Conservation (phyloP, 1,284 basidiomycete species). For the Leccinum holopus region DNA sequence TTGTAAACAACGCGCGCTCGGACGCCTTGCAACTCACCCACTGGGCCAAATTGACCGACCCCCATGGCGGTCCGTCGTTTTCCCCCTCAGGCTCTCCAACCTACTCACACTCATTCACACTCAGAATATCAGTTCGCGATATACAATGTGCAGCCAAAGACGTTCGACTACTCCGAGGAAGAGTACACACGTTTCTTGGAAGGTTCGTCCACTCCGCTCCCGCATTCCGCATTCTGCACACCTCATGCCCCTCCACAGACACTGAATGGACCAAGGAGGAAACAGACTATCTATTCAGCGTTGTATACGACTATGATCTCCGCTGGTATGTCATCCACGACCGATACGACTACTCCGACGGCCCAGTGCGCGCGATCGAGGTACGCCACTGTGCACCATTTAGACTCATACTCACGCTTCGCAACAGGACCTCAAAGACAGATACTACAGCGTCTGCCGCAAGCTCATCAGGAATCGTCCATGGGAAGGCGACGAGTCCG, state of each 20-base stretch:
- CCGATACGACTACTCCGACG: conserved; percentile 75
- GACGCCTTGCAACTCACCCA: conserved; percentile 63
- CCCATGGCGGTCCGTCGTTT: conserved; percentile 48
- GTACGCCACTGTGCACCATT: conserved; percentile 38
- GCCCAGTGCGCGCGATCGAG: conserved; percentile 64
- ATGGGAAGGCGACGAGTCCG: conserved; percentile 75
- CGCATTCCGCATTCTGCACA: background rate
- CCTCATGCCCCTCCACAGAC: conserved; percentile 46
- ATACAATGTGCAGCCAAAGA: conserved; percentile 71
- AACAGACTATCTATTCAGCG: conserved; percentile 88
- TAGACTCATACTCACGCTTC: conserved; percentile 1
- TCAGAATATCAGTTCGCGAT: conserved; percentile 76
- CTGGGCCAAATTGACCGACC: conserved; percentile 67
- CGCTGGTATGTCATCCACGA: conserved; percentile 92
- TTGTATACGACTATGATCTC: conserved; percentile 83
- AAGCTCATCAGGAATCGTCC: conserved; percentile 84
- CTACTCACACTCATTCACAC: background rate
- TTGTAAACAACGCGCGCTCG: conserved; percentile 63
- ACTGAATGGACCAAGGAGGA: conserved; percentile 91
- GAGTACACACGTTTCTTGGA: conserved; percentile 85
- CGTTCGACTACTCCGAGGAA: conserved; percentile 85
- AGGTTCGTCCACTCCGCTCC: conserved; percentile 44
- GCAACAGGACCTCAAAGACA: conserved; percentile 87
- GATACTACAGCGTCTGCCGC: conserved; percentile 93
- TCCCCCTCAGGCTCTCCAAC: background rate